phyloP scores from a whole-genome alignment of 2,329 filamentous ascomycete species.

The Cadophora gregata region DNA sequence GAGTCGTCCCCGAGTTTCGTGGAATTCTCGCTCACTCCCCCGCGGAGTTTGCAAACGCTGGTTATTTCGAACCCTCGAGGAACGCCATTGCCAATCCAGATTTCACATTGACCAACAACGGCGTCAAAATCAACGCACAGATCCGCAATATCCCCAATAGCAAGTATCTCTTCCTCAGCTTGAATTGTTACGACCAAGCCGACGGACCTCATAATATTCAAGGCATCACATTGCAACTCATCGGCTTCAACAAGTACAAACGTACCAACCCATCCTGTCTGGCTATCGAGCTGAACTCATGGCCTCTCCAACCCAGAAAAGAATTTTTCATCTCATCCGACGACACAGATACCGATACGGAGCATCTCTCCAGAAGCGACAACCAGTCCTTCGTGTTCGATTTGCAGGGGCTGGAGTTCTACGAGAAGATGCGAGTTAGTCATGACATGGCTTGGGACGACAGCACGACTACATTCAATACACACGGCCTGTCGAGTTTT shows the following conservation, averaged over 20 bases:
- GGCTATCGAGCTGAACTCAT: conserved; percentile 4
- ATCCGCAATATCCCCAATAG: conserved; percentile 12
- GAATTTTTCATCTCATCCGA: conserved; percentile 11
- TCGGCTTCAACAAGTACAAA: conserved; percentile 15
- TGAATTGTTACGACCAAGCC: background rate
- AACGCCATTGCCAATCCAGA: conserved; percentile 9
- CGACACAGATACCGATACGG: conserved; percentile 2
- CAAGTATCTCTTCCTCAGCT: conserved; percentile 11
- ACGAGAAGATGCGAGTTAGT: background rate
- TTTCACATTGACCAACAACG: conserved; percentile 7
- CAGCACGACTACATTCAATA: conserved; percentile 3
- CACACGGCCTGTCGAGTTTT: background rate
- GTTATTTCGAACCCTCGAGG: background rate
- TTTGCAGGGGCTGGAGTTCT: background rate
- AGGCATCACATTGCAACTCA: background rate
- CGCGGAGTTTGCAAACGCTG: conserved; percentile 5
- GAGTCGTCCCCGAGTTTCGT: background rate
- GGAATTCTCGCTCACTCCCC: conserved; percentile 5
- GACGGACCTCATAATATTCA: background rate
- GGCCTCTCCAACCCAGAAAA: conserved; percentile 7
- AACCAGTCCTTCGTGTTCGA: conserved; percentile 8
- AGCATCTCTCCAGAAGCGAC: conserved; percentile 1
- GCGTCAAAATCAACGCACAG: conserved; percentile 6
- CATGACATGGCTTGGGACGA: conserved; percentile 5
- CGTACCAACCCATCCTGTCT: conserved; percentile 1